These are phyloP conservation scores for Fusarium sp. DNA, from an alignment of 2,329 filamentous ascomycete species.

Conservation along the genomic window DNA sequence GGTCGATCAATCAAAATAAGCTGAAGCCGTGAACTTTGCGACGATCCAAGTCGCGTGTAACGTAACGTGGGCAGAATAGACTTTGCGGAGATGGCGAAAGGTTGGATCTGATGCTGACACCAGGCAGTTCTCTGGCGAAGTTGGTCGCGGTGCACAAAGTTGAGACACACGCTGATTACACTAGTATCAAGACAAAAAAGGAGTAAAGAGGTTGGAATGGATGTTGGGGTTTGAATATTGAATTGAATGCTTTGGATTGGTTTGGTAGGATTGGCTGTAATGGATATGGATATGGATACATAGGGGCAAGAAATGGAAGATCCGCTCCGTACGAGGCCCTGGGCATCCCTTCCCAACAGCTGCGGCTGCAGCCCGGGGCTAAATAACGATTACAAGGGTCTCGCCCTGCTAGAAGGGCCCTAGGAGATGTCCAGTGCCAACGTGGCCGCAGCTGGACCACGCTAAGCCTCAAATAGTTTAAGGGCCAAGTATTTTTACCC, in stretches of 20 bases:
- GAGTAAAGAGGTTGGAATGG: slow-evolving; percentile 28
- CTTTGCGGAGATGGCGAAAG: slow-evolving; percentile 20
- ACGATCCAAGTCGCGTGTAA: slow-evolving; percentile 37
- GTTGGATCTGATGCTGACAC: slow-evolving; percentile 26
- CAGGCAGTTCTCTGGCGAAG: slow-evolving; percentile 6
- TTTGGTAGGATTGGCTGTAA: slow-evolving; percentile 15
- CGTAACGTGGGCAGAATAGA: slow-evolving; percentile 29
- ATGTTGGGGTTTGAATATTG: slow-evolving; percentile 37
- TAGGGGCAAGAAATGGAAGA: slow-evolving; percentile 36
- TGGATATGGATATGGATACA: slow-evolving; percentile 15
- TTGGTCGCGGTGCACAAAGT: neutral
- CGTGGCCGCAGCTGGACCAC: slow-evolving; percentile 35
- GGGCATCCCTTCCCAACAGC: slow-evolving; percentile 19
- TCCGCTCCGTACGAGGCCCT: slow-evolving; percentile 28
- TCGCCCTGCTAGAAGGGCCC: slow-evolving; percentile 5
- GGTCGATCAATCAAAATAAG: slow-evolving; percentile 7
- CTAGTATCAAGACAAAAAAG: slow-evolving; percentile 27
- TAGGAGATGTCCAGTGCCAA: slow-evolving; percentile 25
- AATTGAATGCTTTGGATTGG: slow-evolving; percentile 33
- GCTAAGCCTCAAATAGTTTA: slow-evolving; percentile 28
- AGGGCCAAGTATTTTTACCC: slow-evolving; percentile 24
- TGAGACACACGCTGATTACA: slow-evolving; percentile 14
- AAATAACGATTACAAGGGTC: slow-evolving; percentile 31
- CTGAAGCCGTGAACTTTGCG: slow-evolving; percentile 25
- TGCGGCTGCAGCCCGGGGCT: slow-evolving; percentile 13